Base-by-base conservation (phyloP, 495 filamentous ascomycete genomes). In the Melanomma pulvis-pyrius region DNA sequence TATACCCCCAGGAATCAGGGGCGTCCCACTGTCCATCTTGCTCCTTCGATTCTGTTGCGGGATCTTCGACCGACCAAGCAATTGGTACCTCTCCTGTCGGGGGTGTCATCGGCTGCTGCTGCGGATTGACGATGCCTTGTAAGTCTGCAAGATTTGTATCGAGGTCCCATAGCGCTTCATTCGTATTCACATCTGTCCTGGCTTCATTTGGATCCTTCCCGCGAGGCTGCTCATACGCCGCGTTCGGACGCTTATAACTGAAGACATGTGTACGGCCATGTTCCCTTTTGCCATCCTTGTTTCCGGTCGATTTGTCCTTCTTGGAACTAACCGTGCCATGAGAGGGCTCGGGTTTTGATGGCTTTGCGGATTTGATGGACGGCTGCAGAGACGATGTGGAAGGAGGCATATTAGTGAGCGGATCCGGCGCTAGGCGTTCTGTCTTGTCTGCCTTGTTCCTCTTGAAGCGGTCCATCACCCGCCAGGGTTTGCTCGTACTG, bases 1-100 rank as follows among this genome's bases (percentile, higher is more conserved):
- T 90, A 34, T 96, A 92, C 34, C 89, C 90, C 93, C 93, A 97
- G 75, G 91, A 94, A 74, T 97, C 93, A 12, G 93, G 93, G 2
- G 92, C 92, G 75, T 92, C 87, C 93, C 93, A 97, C 2, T 29
- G 13, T 2, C 19, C 52, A 52, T 76, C 78, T 41, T 54, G 67
- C 61, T 69, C 74, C 61, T 65, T 71, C 5, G 30, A 47, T 30
- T 66, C 80, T 74, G 57, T 58, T 65, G 47, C 61, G 51, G 56
- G 64, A 57, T 81, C 77, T 70, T 83, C 84, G 15, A 77, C 80
- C 17, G 81, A 82, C 48, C 78, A 76, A 39, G 80, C 82, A 28
- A 82, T 82, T 63, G 84, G 81, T 28, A 86, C 83, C 56, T 76
- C 79, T 34, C 80, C 79, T 39, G 86, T 82, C 65, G 89, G 85